Evolutionary conservation across 2,329 filamentous ascomycete genomes (phyloP).

Genomic region (Diaporthe nobilis): DNA sequence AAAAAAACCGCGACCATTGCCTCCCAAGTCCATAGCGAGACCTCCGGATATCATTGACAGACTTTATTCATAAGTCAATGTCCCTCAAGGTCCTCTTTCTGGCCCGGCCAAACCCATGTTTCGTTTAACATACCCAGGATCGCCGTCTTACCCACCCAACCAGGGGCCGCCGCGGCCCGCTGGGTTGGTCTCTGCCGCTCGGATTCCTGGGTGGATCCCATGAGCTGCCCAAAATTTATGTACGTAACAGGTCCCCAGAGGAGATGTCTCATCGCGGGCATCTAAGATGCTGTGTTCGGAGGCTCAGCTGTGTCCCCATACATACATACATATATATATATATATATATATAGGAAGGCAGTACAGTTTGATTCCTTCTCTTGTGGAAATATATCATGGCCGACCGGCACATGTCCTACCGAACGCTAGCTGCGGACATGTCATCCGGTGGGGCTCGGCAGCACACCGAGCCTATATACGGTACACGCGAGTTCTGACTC

Average conservation of each 20-base stretch:
- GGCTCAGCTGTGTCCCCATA: not conserved
- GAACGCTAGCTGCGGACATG: not conserved
- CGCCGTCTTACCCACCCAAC: not conserved
- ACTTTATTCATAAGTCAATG: not conserved
- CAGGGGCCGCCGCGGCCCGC: conserved; percentile 2
- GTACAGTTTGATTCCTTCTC: no score
- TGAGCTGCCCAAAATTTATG: not conserved
- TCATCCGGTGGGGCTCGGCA: conserved; percentile 9
- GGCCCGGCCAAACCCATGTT: not conserved
- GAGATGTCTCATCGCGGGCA: not conserved
- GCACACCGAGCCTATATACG: not conserved
- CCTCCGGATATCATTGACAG: not conserved
- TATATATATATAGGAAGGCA: accelerated
- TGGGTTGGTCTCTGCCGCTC: not conserved
- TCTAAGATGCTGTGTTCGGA: no score
- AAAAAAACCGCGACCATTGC: not conserved
- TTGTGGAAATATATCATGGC: not conserved
- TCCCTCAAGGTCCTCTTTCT: not conserved
- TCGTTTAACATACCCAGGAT: not conserved
- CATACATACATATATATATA: accelerated
- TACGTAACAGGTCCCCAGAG: not conserved
- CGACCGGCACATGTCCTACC: not conserved
- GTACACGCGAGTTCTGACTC: conserved; percentile 14
- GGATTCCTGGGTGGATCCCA: conserved; percentile 1
- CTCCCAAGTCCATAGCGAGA: not conserved